A percentile compares a stretch with the other conserved stretches of the same genome.
Conservation (phyloP, 2,329 filamentous ascomycete species). For the Sporothrix euskadiensis region DNA sequence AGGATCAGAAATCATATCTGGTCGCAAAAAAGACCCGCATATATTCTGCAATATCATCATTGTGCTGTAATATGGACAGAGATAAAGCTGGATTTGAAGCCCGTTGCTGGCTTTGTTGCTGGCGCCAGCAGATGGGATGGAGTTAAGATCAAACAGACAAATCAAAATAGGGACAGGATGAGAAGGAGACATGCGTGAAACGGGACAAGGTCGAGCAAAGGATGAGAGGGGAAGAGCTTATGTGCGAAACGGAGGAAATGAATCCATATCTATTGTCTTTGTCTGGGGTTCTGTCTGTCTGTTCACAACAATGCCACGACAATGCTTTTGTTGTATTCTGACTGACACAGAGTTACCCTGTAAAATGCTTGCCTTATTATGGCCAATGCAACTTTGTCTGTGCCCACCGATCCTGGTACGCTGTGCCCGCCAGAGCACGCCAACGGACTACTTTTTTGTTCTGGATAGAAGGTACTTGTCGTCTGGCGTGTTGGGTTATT, state of each 20-base stretch:
- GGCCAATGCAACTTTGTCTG: background rate
- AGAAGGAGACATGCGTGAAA: background rate
- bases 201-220: background rate
- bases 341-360: background rate
- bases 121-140: slow-evolving; percentile 6
- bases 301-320: background rate
- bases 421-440: background rate
- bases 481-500: background rate
- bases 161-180: background rate
- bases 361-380: background rate
- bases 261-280: background rate
- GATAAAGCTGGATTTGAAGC: background rate
- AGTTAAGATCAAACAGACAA: background rate
- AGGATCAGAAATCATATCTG: background rate
- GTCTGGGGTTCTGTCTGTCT: background rate
- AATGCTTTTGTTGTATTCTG: background rate
- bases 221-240: background rate
- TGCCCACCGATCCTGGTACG: slow-evolving; percentile 20
- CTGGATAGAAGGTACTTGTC: background rate
- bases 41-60: background rate
- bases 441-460: background rate
- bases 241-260: background rate
- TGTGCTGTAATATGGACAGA: background rate
- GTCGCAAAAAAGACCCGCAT: background rate
- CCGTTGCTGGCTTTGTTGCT: background rate